Evolutionary conservation across 2,329 filamentous ascomycete genomes (phyloP).

Genomic region (Alternaria arborescens): DNA sequence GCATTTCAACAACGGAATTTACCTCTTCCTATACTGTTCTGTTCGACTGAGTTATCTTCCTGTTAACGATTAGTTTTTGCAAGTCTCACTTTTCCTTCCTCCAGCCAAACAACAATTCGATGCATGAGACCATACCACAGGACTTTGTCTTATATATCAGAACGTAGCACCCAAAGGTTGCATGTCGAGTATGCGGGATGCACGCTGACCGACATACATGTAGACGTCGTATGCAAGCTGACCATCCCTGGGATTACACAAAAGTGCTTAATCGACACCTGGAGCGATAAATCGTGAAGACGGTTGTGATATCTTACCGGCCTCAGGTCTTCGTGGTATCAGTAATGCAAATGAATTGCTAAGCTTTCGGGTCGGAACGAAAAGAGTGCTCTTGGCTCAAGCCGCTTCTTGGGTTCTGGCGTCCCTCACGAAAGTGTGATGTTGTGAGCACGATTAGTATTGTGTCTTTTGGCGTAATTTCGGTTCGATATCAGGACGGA

Average conservation of each 20-base stretch:
- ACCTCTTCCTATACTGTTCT: background rate
- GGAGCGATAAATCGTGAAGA: background rate
- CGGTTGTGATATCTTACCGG: background rate
- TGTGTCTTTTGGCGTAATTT: background rate
- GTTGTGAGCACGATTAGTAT: background rate
- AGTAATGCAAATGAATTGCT: background rate
- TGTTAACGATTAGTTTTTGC: no score
- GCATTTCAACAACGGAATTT: background rate
- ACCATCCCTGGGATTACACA: background rate
- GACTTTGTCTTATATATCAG: no score
- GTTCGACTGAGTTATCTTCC: no score
- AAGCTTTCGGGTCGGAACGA: conserved; percentile 4
- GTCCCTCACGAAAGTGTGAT: background rate
- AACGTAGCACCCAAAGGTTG: background rate
- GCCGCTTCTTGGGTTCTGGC: background rate
- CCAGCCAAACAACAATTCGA: no score
- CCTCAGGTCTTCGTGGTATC: background rate
- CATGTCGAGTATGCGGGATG: background rate
- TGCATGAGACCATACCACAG: no score
- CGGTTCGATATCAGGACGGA: background rate
- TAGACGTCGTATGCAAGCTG: background rate
- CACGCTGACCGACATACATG: background rate
- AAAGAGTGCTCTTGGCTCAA: background rate
- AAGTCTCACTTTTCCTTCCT: no score
- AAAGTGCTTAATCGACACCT: background rate